These are phyloP conservation scores for Ophiorrhiza pumila DNA, from an alignment of 257 asterid species.

Conservation along the genomic window DNA sequence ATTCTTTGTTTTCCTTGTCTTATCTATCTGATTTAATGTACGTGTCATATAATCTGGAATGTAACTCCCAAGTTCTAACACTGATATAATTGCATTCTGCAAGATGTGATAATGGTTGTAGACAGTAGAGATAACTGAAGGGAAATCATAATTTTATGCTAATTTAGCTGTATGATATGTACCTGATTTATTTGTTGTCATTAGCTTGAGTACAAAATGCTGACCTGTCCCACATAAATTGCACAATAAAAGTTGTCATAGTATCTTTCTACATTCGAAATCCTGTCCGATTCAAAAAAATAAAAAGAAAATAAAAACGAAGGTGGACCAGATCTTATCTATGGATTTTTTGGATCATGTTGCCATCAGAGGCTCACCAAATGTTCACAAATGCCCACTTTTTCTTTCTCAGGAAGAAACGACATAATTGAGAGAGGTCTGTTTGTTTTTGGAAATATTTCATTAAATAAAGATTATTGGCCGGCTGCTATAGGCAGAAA, in stretches of 20 bases:
- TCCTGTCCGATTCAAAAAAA: no score
- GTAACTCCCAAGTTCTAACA: neutral
- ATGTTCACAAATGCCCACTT: neutral
- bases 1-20: neutral
- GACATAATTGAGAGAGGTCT: neutral
- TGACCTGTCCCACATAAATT: no score
- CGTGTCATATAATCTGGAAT: neutral
- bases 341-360: neutral
- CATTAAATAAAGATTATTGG: neutral
- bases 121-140: neutral
- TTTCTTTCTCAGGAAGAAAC: neutral
- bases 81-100: neutral
- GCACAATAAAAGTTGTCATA: no score
- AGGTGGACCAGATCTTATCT: neutral
- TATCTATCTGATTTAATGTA: neutral
- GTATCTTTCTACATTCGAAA: no score
- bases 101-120: neutral
- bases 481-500: no score
- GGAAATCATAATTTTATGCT: neutral
- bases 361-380: neutral
- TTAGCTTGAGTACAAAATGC: no score
- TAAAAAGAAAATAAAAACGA: neutral
- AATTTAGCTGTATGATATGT: neutral
- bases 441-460: neutral
- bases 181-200: neutral